Evolutionary conservation across 495 filamentous ascomycete species (phyloP), one percentile per base, ranked within the genome.

Genomic region (Niebla homalea): DNA sequence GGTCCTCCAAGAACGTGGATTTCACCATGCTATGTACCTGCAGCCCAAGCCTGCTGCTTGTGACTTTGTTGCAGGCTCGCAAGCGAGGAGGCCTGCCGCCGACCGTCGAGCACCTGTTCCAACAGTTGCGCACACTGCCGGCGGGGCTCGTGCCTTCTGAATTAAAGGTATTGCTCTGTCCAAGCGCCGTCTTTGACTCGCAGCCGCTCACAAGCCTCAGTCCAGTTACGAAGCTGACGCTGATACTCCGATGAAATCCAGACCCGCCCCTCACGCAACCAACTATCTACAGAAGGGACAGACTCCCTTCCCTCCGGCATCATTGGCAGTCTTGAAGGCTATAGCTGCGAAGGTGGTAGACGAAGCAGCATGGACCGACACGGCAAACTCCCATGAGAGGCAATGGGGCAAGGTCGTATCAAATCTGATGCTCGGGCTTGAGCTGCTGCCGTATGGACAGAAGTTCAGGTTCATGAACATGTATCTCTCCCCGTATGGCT

Each of bases 321-420:
- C 20, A 32, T 20, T 38, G 3, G 11, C 16, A 20, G 19, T 5
- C 0, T 0, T 41, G 25, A 42, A 41, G 32, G 25, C 18, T 15
- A 41, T 36, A 40, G 22, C 23, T 6, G 35, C 25, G 3, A 29
- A 39, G 11, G 37, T 42, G 18, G 21, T n/a, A 12, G 36, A 22
- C 18, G 18, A 49, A 22, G 47, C 47, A 18, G 35, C 5, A 22
- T 5, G 36, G 36, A 22, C 35, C 2, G n/a, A 8, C 1, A 14
- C 2, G 0, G 20, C 7, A 3, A 18, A 37, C 18, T 29, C 22
- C 6, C 47, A 49, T 15, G 47, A 49, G 16, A 41, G 47, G 37
- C 47, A 49, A 6, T 49, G 36, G 47, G 46, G 47, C 19, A 22
- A 29, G 19, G 11, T 49, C 19, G 19, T 49, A 14, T 38, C n/a